These are phyloP conservation scores for Inga oerstediana DNA, from an alignment of 306 rosid species.

Conservation along the genomic window DNA sequence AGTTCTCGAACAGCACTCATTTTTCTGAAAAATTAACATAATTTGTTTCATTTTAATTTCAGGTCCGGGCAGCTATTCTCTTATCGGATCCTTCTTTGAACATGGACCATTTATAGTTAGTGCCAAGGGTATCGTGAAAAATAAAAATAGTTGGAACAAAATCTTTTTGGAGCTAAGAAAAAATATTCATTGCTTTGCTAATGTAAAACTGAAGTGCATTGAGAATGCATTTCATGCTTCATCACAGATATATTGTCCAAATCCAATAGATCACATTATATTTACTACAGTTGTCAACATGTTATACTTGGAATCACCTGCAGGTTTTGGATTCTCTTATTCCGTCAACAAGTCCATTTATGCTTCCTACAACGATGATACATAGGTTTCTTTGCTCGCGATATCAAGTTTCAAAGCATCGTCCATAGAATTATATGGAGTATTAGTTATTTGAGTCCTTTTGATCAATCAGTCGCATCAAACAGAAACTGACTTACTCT, in stretches of 20 bases:
- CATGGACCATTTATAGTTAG: too few species aligned
- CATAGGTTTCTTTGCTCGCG: too few species aligned
- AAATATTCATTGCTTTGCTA: too few species aligned
- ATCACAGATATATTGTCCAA: not conserved
- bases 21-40: too few species aligned
- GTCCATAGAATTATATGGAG: not conserved
- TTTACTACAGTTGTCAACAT: conserved; percentile 33
- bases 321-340: conserved; percentile 47
- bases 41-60: too few species aligned
- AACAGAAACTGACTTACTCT: too few species aligned
- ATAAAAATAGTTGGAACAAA: conserved; percentile 39
- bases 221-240: not conserved
- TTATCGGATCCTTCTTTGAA: too few species aligned
- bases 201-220: not conserved
- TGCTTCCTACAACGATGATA: not conserved
- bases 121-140: too few species aligned
- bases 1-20: too few species aligned
- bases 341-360: conserved; percentile 33
- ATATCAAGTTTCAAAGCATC: not conserved
- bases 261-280: not conserved
- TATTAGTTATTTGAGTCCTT: not conserved
- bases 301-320: conserved; percentile 45
- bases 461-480: not conserved
- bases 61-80: too few species aligned
- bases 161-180: not conserved